A percentile compares a stretch with the other conserved stretches of the same genome.
phyloP scores from a whole-genome alignment of 208 protist genomes.

The Entamoeba moshkovskii region DNA sequence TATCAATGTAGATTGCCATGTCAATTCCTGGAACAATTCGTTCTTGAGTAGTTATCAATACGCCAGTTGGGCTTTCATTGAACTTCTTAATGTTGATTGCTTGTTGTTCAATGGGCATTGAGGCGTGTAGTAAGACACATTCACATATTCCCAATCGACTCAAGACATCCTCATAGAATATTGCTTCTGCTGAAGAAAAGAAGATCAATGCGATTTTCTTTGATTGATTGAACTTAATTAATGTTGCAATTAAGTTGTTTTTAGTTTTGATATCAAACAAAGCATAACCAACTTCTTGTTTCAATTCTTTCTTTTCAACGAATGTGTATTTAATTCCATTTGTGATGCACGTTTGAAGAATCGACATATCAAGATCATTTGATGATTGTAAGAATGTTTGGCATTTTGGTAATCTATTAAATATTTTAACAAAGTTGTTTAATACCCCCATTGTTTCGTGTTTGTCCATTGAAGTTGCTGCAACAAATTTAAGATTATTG shows the following conservation, averaged over 20 bases:
- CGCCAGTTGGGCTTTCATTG: background rate
- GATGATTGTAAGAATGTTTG: background rate
- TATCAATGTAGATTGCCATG: background rate
- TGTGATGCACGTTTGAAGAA: background rate
- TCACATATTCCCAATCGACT: background rate
- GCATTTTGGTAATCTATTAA: background rate
- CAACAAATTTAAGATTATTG: background rate
- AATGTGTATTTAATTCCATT: background rate
- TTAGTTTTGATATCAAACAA: background rate
- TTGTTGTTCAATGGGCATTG: background rate
- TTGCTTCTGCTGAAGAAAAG: background rate
- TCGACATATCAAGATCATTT: background rate
- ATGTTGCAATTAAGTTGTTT: background rate
- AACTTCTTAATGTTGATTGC: background rate
- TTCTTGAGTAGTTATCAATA: background rate
- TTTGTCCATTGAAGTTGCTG: background rate
- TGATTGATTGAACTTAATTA: background rate
- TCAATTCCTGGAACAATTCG: background rate
- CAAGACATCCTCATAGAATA: background rate
- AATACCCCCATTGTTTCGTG: background rate
- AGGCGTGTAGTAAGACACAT: background rate
- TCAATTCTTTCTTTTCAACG: background rate
- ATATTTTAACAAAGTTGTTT: background rate
- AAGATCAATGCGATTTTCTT: background rate
- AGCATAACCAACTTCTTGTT: background rate